A percentile compares a stretch with the other conserved stretches of the same genome.
These are phyloP conservation scores for Candida golubevii DNA, from an alignment of 805 yeast genomes.

Conservation along the genomic window DNA sequence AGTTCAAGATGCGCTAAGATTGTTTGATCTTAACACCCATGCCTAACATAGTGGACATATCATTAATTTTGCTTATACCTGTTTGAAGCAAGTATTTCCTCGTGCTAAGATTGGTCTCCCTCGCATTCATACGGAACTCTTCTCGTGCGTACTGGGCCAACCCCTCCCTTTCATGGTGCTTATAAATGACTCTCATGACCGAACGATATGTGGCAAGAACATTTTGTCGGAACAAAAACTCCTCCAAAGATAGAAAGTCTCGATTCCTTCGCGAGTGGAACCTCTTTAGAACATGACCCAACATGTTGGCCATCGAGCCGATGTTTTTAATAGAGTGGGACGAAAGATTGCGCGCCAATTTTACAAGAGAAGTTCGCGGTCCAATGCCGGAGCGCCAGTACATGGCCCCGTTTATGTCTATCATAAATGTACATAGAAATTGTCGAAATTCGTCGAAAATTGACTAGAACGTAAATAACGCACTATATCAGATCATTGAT, in stretches of 20 bases:
- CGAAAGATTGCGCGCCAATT: too few species aligned
- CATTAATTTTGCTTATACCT: slow-evolving; percentile 27
- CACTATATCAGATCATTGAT: too few species aligned
- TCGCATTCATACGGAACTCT: slow-evolving; percentile 30
- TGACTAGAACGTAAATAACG: too few species aligned
- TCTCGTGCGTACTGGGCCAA: slow-evolving; percentile 28
- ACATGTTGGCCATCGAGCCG: too few species aligned
- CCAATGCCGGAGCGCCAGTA: too few species aligned
- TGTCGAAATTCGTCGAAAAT: too few species aligned
- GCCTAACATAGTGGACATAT: slow-evolving; percentile 23
- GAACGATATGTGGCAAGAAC: slow-evolving; percentile 32
- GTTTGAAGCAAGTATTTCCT: slow-evolving; percentile 34
- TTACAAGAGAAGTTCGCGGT: too few species aligned
- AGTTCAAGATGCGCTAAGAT: slow-evolving; percentile 9
- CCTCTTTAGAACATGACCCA: neutral
- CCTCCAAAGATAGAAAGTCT: slow-evolving; percentile 29
- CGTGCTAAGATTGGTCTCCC: slow-evolving; percentile 29
- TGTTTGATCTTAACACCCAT: slow-evolving; percentile 8
- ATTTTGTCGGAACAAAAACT: slow-evolving; percentile 36
- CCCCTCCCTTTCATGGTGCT: slow-evolving; percentile 35
- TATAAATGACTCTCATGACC: slow-evolving; percentile 30
- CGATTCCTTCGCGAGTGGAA: neutral
- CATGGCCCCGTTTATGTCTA: too few species aligned
- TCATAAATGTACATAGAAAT: too few species aligned
- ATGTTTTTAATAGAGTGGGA: too few species aligned